Evolutionary conservation across 1,284 basidiomycete species (phyloP).

Genomic region (Cutaneotrichosporon curvatum): DNA sequence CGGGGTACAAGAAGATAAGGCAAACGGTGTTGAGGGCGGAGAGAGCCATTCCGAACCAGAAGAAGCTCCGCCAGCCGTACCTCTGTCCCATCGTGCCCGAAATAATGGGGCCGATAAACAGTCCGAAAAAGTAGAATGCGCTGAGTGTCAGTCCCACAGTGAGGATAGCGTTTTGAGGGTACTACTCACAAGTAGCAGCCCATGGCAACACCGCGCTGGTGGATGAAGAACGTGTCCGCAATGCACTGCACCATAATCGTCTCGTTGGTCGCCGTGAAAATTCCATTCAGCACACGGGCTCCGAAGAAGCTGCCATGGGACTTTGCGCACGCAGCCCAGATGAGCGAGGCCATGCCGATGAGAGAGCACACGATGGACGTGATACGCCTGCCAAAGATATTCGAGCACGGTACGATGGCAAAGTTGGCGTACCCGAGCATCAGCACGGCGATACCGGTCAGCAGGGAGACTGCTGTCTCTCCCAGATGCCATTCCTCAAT

Average conservation of each 20-base stretch:
- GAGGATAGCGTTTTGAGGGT: background rate
- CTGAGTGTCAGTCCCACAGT: no score
- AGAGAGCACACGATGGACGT: conserved; percentile 5
- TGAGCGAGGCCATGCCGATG: conserved; percentile 2
- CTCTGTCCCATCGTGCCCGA: conserved; percentile 8
- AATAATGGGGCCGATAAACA: conserved; percentile 14
- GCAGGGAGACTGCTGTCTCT: conserved; percentile 4
- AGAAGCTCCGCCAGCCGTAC: conserved; percentile 13
- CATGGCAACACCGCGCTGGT: conserved; percentile 13
- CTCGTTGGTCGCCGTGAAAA: conserved; percentile 10
- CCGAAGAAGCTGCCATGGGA: conserved; percentile 6
- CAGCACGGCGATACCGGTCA: conserved; percentile 12
- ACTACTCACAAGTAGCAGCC: conserved; percentile 13
- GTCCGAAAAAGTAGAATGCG: conserved; percentile 10
- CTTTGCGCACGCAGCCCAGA: conserved; percentile 12
- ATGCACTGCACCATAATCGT: conserved; percentile 13
- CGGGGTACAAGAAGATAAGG: conserved; percentile 7
- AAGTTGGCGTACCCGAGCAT: conserved; percentile 15
- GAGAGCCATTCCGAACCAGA: conserved; percentile 7
- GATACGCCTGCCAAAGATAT: conserved; percentile 15
- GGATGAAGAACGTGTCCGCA: conserved; percentile 16
- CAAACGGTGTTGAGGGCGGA: conserved; percentile 3
- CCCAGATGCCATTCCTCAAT: conserved; percentile 4
- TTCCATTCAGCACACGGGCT: conserved; percentile 6
- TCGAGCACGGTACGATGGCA: conserved; percentile 14